Evolutionary conservation across 1,284 basidiomycete genomes (phyloP), one percentile per base, ranked within the genome.

Genomic region (Leucoagaricus sp.): DNA sequence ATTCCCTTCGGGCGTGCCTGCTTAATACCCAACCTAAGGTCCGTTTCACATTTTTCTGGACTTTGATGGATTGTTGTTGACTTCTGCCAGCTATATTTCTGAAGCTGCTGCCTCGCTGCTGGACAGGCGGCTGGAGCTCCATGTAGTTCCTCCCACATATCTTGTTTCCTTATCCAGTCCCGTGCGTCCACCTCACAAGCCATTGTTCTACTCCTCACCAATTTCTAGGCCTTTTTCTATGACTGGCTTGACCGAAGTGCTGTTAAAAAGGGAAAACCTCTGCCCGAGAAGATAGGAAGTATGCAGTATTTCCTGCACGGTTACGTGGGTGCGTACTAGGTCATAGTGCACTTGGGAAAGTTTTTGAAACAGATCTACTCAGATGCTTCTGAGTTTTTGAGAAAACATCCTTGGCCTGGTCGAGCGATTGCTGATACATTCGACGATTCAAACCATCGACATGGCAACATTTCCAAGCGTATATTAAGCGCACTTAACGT

Each of bases 241-340:
- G 91, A 93, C 67, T 95, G 91, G 91, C 74, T 93, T 40, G 93
- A 94, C 64, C 75, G 89, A 61, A 89, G 75, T 67, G 87, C 83
- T 1, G 82, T 81, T 9, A 91, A 91, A 74, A 91, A 93, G 65
- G 88, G 88, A 13, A 92, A 91, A 63, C 79, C 80, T 2, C 70
- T 94, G 17, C 91, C 90, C 21, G 89, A 89, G 55, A 95, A 96
- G 75, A 87, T 94, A 41, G 94, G 94, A 1, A 93, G 91, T 64
- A 89, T 94, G 82, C 94, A 97, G 67, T 85, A 85, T 55, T 96
- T 96, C 71, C 74, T 96, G 64, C 83, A 91, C 60, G 94, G 94
- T 13, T 96, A 83, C 65, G 82, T 86, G 73, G 91, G 91, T 84
- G 64, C 58, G 65, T 57, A 44, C 9, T 15, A 45, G 38, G 12